phyloP scores from a whole-genome alignment of 169 alveolate genomes.

The Sarcocystis neurona region DNA sequence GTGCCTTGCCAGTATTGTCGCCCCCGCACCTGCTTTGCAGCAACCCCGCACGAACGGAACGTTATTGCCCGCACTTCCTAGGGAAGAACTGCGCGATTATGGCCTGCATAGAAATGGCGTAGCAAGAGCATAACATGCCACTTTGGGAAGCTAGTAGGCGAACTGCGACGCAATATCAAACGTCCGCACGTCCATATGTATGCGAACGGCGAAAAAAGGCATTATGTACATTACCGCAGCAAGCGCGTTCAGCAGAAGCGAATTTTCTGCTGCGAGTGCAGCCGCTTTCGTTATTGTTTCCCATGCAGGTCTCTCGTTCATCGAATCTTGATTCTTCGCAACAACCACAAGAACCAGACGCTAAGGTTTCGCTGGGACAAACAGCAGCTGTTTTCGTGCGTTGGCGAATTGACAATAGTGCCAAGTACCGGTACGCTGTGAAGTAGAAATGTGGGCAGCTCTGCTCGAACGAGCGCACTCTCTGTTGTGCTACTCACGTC shows the following conservation, averaged over 20 bases:
- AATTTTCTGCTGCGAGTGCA: no score
- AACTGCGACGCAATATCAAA: background rate
- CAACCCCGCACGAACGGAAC: no score
- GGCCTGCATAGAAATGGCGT: no score
- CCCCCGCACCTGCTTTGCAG: no score
- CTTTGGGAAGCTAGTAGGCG: background rate
- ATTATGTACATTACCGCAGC: background rate
- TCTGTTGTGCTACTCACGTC: no score
- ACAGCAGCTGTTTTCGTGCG: background rate
- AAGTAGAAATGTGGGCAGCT: no score
- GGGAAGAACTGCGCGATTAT: no score
- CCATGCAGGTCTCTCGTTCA: slow-evolving; percentile 14
- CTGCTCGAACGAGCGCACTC: no score
- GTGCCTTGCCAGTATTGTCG: no score
- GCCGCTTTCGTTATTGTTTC: background rate
- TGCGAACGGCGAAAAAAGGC: background rate
- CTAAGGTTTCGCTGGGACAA: background rate
- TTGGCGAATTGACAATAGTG: background rate
- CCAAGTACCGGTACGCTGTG: background rate
- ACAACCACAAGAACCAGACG: background rate
- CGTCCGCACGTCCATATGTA: background rate
- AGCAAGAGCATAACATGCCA: no score
- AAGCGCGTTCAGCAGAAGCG: background rate
- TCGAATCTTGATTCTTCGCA: background rate
- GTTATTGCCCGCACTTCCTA: no score